A percentile compares a stretch with the other conserved stretches of the same genome.
phyloP scores from a whole-genome alignment of 495 filamentous ascomycete species.

The Chaetomium fimeti region DNA sequence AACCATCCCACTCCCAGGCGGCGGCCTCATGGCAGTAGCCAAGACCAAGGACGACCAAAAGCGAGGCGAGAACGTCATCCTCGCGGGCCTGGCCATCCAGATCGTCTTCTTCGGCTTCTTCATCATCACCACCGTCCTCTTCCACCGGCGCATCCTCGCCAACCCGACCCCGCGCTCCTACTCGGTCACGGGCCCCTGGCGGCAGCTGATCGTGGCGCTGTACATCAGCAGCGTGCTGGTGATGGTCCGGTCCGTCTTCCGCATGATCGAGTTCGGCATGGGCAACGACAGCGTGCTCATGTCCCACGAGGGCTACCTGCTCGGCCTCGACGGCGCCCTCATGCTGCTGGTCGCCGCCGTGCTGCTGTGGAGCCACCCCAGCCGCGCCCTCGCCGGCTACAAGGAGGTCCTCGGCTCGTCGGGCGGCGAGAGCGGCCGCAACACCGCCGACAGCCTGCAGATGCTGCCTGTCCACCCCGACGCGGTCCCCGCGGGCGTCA shows the following conservation, averaged over 20 bases:
- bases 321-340: slow-evolving; percentile 26
- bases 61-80: slow-evolving; percentile 46
- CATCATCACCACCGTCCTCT: slow-evolving; percentile 45
- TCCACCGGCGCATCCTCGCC: slow-evolving; percentile 32
- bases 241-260: slow-evolving; percentile 59
- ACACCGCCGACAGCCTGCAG: slow-evolving; percentile 10
- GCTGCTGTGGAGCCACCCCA: slow-evolving; percentile 30
- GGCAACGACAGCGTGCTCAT: slow-evolving; percentile 25
- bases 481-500: background rate
- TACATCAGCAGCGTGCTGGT: slow-evolving; percentile 57
- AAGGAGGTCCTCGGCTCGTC: slow-evolving; percentile 18
- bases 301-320: slow-evolving; percentile 25
- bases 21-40: slow-evolving; percentile 41
- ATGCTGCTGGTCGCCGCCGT: slow-evolving; percentile 23
- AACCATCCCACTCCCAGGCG: slow-evolving; percentile 19
- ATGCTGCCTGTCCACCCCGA: background rate
- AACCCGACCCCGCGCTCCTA: slow-evolving; percentile 14
- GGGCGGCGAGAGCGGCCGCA: slow-evolving; percentile 1
- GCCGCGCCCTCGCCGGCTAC: slow-evolving; percentile 26
- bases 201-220: slow-evolving; percentile 49
- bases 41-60: slow-evolving; percentile 21
- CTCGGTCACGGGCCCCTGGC: slow-evolving; percentile 39
- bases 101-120: slow-evolving; percentile 56
- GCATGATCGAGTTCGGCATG: slow-evolving; percentile 58
- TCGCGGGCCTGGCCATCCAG: slow-evolving; percentile 50